A percentile compares a stretch with the other conserved stretches of the same genome.
These are phyloP conservation scores for Pleoardoris graminearum DNA, from an alignment of 2,329 filamentous ascomycete genomes.

Conservation along the genomic window DNA sequence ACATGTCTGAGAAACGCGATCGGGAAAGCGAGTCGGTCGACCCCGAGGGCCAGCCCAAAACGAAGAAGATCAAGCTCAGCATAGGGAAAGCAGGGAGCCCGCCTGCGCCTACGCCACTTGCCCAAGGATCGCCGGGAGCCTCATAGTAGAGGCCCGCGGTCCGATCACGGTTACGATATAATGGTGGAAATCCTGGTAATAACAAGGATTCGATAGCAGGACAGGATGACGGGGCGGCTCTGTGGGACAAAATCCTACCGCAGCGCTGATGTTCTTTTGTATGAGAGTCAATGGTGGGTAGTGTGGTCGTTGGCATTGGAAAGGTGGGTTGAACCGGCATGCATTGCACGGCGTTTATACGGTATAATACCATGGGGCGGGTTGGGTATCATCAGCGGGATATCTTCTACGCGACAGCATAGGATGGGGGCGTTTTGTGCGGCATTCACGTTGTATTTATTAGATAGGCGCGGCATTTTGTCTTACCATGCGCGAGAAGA, in stretches of 20 bases:
- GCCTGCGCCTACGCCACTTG: constrained; percentile 2
- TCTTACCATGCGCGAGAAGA: background rate
- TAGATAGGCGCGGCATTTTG: background rate
- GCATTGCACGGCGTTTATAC: constrained; percentile 5
- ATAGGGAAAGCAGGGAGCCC: constrained; percentile 22
- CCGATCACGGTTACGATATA: background rate
- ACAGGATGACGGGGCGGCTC: background rate
- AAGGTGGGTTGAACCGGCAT: background rate
- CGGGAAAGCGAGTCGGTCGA: constrained; percentile 38
- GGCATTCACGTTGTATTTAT: background rate
- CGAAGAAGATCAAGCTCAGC: constrained; percentile 46
- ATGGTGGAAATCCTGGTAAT: background rate
- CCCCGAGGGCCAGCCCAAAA: constrained; percentile 33
- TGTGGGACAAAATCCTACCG: no score
- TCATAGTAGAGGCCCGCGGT: background rate
- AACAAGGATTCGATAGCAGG: background rate
- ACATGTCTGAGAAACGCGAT: constrained; percentile 34
- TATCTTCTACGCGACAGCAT: background rate
- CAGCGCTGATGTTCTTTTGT: no score
- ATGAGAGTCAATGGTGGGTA: no score
- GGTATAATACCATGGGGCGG: constrained; percentile 6
- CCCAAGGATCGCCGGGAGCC: background rate
- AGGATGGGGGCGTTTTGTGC: background rate
- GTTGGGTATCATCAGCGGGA: constrained; percentile 1
- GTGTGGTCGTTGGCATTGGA: background rate